Evolutionary conservation across 768 basidiomycete species (phyloP).

Genomic region (Leccinum incarnatum): DNA sequence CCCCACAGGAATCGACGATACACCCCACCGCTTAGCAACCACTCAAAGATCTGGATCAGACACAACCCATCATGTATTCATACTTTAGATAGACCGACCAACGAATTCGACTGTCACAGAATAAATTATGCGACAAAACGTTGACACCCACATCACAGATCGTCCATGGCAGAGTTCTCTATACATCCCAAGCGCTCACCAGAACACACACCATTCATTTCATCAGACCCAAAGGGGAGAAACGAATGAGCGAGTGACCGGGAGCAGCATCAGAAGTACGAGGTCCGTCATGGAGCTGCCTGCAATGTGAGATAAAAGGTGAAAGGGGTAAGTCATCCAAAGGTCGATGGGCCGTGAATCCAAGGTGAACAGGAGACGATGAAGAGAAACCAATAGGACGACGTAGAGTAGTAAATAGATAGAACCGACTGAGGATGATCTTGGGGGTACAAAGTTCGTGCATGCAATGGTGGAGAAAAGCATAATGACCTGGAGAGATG

Average conservation of each 20-base stretch:
- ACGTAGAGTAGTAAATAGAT: constrained; percentile 29
- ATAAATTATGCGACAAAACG: background rate
- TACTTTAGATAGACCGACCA: constrained; percentile 8
- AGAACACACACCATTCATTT: constrained; percentile 33
- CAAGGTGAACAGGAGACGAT: constrained; percentile 8
- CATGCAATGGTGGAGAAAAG: constrained; percentile 15
- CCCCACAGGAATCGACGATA: background rate
- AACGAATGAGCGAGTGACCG: constrained; percentile 27
- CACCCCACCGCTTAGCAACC: background rate
- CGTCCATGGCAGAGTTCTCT: background rate
- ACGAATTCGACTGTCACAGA: constrained; percentile 1
- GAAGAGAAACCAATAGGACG: constrained; percentile 21
- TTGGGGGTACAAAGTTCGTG: constrained; percentile 18
- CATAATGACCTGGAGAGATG: constrained; percentile 10
- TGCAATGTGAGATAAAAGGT: background rate
- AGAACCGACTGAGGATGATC: constrained; percentile 17
- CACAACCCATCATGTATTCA: constrained; percentile 7
- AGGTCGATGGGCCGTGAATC: background rate
- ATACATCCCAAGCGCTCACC: constrained; percentile 45
- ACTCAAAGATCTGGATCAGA: constrained; percentile 9
- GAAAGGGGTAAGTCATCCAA: background rate
- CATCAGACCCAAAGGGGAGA: constrained; percentile 51
- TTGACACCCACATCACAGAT: constrained; percentile 1
- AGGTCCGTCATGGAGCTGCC: constrained; percentile 5
- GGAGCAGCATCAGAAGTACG: constrained; percentile 25